These are phyloP conservation scores for Fusarium nurragi DNA, from an alignment of 2,329 filamentous ascomycete species.

Conservation along the genomic window DNA sequence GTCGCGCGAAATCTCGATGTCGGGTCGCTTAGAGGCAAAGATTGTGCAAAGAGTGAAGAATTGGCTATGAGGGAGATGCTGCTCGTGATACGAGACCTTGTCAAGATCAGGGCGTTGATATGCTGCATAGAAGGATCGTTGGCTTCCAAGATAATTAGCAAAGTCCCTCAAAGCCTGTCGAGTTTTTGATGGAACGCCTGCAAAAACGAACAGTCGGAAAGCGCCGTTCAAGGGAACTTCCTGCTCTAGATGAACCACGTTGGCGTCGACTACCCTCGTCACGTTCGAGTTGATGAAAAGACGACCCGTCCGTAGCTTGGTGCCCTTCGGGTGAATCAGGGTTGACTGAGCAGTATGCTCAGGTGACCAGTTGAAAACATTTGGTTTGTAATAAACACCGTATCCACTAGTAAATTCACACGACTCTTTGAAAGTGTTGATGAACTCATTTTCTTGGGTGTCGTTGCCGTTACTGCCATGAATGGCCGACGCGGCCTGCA, in stretches of 20 bases:
- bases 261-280: conserved; percentile 87
- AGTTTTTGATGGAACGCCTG: conserved; percentile 71
- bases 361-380: conserved; percentile 83
- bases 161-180: conserved; percentile 75
- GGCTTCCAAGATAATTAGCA: conserved; percentile 68
- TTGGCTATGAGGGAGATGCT: conserved; percentile 82
- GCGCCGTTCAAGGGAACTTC: conserved; percentile 88
- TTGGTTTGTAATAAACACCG: conserved; percentile 85
- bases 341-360: conserved; percentile 75
- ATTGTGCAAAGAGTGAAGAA: conserved; percentile 85
- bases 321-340: conserved; percentile 72
- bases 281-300: conserved; percentile 82
- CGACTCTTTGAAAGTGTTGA: conserved; percentile 88
- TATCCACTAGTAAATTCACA: conserved; percentile 95
- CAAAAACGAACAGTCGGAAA: conserved; percentile 87
- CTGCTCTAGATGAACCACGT: conserved; percentile 89
- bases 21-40: conserved; percentile 72
- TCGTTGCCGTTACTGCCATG: conserved; percentile 38
- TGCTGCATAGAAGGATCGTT: conserved; percentile 75
- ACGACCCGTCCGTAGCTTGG: conserved; percentile 76
- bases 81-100: conserved; percentile 77
- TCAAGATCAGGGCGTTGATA: conserved; percentile 71
- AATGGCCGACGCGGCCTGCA: conserved; percentile 68
- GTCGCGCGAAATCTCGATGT: conserved; percentile 77
- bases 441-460: conserved; percentile 77